Conservation (phyloP, 495 filamentous ascomycete genomes). For the Tuber calosporum region DNA sequence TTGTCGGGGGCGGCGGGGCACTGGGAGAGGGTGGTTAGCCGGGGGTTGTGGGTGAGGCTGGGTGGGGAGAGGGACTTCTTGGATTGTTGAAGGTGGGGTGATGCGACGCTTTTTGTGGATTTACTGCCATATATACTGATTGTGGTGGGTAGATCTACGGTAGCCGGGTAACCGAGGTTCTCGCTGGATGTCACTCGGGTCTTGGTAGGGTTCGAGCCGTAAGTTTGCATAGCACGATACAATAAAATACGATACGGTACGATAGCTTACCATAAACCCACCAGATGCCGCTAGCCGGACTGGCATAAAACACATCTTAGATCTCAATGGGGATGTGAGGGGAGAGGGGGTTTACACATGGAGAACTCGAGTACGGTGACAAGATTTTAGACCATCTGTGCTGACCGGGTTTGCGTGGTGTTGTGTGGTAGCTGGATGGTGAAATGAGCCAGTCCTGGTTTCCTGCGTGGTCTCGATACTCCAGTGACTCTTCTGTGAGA, state of each 20-base stretch:
- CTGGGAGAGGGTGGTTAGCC: background rate
- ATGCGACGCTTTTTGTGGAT: background rate
- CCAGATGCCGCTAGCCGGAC: background rate
- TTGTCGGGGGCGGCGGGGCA: conserved; percentile 22
- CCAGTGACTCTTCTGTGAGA: too few species aligned
- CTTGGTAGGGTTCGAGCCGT: background rate
- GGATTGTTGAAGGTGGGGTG: background rate
- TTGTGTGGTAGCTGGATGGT: too few species aligned
- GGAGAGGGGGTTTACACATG: background rate
- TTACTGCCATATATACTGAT: too few species aligned
- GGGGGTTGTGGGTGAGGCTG: conserved; percentile 1
- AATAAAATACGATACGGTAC: background rate
- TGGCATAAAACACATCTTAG: background rate
- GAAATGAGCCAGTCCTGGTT: too few species aligned
- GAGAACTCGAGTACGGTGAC: too few species aligned
- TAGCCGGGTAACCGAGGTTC: background rate
- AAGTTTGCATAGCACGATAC: background rate
- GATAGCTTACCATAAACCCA: background rate
- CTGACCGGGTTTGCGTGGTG: too few species aligned
- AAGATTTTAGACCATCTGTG: too few species aligned
- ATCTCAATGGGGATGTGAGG: background rate
- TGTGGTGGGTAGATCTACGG: background rate
- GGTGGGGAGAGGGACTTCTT: background rate
- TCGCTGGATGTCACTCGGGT: background rate
- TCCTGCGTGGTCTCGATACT: too few species aligned